Evolutionary conservation across 371 early-diverging fungal genomes (phyloP).

Genomic region (Mortierella sp.): DNA sequence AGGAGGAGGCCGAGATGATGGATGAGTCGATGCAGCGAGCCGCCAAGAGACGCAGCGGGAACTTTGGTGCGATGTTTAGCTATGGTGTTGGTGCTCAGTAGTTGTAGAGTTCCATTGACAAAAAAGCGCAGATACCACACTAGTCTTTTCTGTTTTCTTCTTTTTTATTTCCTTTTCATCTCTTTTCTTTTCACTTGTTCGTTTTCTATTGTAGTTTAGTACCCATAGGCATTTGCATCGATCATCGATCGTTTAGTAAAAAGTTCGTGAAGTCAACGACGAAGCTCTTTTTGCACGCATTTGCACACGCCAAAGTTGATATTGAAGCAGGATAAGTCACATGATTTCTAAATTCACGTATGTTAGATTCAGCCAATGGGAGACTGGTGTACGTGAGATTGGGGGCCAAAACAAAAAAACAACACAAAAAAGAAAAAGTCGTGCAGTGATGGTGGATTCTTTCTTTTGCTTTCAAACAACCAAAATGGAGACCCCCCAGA

Average conservation of each 20-base stretch:
- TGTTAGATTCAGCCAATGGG: too few relatives aligned
- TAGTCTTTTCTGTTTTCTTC: neutral
- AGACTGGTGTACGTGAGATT: too few relatives aligned
- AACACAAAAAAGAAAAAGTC: neutral
- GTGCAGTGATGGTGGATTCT: conserved; percentile 3
- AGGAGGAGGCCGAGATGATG: conserved; percentile 30
- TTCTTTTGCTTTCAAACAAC: conserved; percentile 32
- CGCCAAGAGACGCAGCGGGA: conserved; percentile 50
- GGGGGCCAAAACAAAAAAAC: conserved; percentile 11
- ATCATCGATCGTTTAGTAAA: too few relatives aligned
- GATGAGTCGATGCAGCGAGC: conserved; percentile 38
- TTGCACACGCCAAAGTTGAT: too few relatives aligned
- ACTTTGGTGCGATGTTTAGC: conserved; percentile 15
- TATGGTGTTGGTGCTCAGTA: conserved; percentile 37
- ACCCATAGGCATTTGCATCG: too few relatives aligned
- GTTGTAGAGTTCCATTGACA: too few relatives aligned
- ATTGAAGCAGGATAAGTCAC: too few relatives aligned
- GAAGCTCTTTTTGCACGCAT: neutral
- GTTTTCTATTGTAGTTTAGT: neutral
- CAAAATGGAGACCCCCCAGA: conserved; percentile 55
- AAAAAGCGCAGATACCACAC: too few relatives aligned
- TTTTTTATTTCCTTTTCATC: neutral
- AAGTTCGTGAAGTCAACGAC: too few relatives aligned
- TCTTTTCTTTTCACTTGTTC: neutral
- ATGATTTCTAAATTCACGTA: too few relatives aligned